These are phyloP conservation scores for Phytopythium helicoides DNA, from an alignment of 352 stramenopile genomes.

Conservation along the genomic window DNA sequence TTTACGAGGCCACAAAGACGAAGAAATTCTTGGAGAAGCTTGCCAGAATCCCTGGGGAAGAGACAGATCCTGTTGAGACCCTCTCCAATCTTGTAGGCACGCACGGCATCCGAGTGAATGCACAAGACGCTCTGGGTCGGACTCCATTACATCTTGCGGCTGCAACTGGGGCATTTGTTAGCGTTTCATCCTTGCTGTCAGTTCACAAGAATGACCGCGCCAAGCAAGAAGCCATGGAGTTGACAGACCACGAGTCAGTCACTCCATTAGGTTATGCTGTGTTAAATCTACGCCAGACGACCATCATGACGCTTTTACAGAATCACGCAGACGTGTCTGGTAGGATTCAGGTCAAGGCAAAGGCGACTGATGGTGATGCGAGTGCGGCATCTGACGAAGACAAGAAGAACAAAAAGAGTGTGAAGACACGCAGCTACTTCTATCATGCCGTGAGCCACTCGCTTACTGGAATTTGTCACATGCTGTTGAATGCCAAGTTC, in stretches of 20 bases:
- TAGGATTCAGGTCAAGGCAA: slow-evolving; percentile 33
- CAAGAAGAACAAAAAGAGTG: slow-evolving; percentile 12
- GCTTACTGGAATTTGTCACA: slow-evolving; percentile 73
- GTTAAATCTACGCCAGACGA: slow-evolving; percentile 57
- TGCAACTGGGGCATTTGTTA: slow-evolving; percentile 76
- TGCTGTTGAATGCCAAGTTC: slow-evolving; percentile 74
- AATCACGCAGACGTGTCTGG: slow-evolving; percentile 54
- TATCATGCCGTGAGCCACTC: slow-evolving; percentile 72
- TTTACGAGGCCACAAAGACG: slow-evolving; percentile 47
- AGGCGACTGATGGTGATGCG: background rate
- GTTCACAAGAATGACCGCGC: slow-evolving; percentile 13
- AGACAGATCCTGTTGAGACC: slow-evolving; percentile 73
- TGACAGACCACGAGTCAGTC: slow-evolving; percentile 40
- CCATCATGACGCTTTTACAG: slow-evolving; percentile 75
- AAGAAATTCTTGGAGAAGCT: slow-evolving; percentile 42
- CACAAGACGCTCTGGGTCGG: slow-evolving; percentile 47
- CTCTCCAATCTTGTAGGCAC: slow-evolving; percentile 66
- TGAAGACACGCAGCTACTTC: slow-evolving; percentile 61
- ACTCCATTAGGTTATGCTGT: slow-evolving; percentile 60
- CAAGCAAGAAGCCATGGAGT: slow-evolving; percentile 28
- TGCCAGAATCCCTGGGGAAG: slow-evolving; percentile 28
- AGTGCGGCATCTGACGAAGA: slow-evolving; percentile 1
- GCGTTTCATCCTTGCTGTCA: slow-evolving; percentile 58
- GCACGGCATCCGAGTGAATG: slow-evolving; percentile 31
- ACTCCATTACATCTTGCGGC: slow-evolving; percentile 64